phyloP scores from a whole-genome alignment of 1,284 basidiomycete genomes.

The Moesziomyces sp. region DNA sequence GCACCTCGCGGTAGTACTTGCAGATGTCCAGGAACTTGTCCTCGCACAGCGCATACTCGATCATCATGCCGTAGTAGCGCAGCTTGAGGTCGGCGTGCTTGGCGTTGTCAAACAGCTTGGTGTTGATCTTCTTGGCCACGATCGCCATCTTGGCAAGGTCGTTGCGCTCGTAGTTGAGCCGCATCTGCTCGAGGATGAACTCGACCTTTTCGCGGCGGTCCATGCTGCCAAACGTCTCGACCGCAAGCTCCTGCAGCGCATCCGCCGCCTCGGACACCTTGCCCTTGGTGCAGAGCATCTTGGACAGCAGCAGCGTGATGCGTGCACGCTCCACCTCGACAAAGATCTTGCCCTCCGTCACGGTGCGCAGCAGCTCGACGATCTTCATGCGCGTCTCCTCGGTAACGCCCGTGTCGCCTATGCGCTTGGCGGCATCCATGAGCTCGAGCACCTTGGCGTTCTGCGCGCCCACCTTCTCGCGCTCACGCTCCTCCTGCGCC shows the following conservation, averaged over 20 bases:
- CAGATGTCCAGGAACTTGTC: slow-evolving; percentile 91
- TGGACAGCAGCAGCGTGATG: slow-evolving; percentile 70
- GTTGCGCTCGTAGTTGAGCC: slow-evolving; percentile 79
- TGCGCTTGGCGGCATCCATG: slow-evolving; percentile 52
- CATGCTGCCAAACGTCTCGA: slow-evolving; percentile 99
- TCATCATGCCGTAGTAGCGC: slow-evolving; percentile 95
- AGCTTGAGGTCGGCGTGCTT: slow-evolving; percentile 94
- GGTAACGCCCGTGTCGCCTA: slow-evolving; percentile 55
- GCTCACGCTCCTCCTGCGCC: slow-evolving; percentile 48
- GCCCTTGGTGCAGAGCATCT: slow-evolving; percentile 56
- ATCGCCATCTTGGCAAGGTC: slow-evolving; percentile 93
- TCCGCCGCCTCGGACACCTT: slow-evolving; percentile 63
- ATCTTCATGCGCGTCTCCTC: slow-evolving; percentile 51
- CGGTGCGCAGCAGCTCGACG: slow-evolving; percentile 82
- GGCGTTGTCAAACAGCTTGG: slow-evolving; percentile 81
- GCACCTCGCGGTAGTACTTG: slow-evolving; percentile 94
- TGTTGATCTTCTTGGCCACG: slow-evolving; percentile 92
- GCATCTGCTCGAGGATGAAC: slow-evolving; percentile 98
- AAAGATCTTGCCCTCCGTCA: slow-evolving; percentile 99
- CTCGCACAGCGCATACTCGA: slow-evolving; percentile 87
- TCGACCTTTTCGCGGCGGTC: slow-evolving; percentile 97
- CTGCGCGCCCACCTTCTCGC: slow-evolving; percentile 57
- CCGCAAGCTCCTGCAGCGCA: slow-evolving; percentile 87
- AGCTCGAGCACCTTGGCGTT: slow-evolving; percentile 54
- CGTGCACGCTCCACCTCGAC: slow-evolving; percentile 95